Percentiles rank a stretch among this genome's conserved stretches.
phyloP scores from a whole-genome alignment of 176 grass and related monocot species.

The Carex pumila region DNA sequence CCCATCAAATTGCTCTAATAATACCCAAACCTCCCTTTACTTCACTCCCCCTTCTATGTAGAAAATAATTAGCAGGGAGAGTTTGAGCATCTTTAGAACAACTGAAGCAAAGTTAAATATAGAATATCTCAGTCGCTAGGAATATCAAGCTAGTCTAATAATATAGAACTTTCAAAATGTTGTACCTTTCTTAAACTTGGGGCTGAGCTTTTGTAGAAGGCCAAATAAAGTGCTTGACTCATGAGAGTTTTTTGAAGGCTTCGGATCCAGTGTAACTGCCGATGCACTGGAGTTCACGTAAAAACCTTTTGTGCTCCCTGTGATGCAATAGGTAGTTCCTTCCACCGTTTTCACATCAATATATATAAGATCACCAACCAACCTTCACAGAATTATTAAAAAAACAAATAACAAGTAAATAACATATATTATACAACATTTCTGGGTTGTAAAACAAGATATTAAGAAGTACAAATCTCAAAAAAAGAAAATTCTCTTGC shows the following conservation, averaged over 20 bases:
- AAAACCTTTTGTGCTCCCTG: slow-evolving; percentile 83
- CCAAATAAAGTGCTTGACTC: slow-evolving; percentile 74
- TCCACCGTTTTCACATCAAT: slow-evolving; percentile 75
- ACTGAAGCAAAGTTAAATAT: neutral
- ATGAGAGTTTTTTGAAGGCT: slow-evolving; percentile 52
- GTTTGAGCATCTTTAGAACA: neutral
- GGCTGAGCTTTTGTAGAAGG: slow-evolving; percentile 78
- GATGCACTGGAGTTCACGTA: slow-evolving; percentile 71
- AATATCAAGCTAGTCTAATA: neutral
- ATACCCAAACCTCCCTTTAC: neutral
- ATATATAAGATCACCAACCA: slow-evolving; percentile 95
- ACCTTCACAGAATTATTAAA: slow-evolving; percentile 35
- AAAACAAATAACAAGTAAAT: slow-evolving; percentile 2
- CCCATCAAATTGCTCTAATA: neutral
- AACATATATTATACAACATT: neutral
- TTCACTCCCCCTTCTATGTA: neutral
- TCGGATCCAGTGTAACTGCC: slow-evolving; percentile 62
- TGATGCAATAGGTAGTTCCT: slow-evolving; percentile 90
- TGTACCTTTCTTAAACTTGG: slow-evolving; percentile 97
- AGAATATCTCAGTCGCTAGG: neutral
- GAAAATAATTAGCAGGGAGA: neutral
- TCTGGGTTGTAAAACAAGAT: neutral
- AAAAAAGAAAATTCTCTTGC: neutral
- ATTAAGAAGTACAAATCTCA: neutral
- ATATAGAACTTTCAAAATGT: neutral